phyloP scores from a whole-genome alignment of 345 rosid species.

The Populus pruinosa region DNA sequence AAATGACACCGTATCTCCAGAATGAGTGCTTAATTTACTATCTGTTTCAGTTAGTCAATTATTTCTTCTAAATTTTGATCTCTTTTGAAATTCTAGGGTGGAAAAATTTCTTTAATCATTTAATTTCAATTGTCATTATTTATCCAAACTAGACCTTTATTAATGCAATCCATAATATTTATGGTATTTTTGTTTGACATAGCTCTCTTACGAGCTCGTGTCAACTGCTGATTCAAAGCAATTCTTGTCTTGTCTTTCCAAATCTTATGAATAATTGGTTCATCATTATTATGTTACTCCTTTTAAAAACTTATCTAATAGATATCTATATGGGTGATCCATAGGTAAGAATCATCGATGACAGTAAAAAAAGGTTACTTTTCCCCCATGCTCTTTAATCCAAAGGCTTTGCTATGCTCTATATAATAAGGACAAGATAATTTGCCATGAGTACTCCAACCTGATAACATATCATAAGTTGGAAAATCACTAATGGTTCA shows the following conservation, averaged over 20 bases:
- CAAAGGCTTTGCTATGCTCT: no score
- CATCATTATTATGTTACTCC: neutral
- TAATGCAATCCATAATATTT: neutral
- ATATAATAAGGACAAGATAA: neutral
- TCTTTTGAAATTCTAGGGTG: accelerated
- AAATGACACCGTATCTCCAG: neutral
- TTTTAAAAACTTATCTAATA: neutral
- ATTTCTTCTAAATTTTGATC: accelerated
- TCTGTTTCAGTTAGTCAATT: accelerated
- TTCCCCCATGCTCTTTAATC: neutral
- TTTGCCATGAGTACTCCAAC: neutral
- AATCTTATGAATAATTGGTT: neutral
- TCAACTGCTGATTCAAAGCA: no score
- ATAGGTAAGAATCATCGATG: neutral
- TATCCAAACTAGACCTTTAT: neutral
- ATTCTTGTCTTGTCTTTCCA: neutral
- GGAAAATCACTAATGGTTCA: neutral
- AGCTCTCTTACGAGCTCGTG: neutral
- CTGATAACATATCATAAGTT: neutral
- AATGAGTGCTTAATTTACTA: neutral
- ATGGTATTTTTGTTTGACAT: accelerated
- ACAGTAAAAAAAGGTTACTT: no score
- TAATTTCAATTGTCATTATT: neutral
- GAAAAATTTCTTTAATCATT: neutral
- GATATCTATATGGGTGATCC: neutral